Evolutionary conservation across 805 yeast genomes (phyloP).

Genomic region (Lachancea cidri): DNA sequence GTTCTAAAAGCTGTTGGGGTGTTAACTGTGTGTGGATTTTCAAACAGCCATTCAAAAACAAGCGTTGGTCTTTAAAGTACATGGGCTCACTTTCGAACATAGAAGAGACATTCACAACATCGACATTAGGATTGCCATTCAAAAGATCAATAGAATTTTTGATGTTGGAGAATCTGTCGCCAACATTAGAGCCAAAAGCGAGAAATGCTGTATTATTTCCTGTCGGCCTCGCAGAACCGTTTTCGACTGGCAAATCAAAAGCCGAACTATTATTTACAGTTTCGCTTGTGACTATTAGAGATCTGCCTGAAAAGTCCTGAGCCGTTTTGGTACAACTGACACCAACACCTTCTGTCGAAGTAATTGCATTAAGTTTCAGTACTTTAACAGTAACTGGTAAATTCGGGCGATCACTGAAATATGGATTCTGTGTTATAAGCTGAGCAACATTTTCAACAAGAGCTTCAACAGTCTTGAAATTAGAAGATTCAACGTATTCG

Average conservation of each 20-base stretch:
- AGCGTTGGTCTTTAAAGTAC: slow-evolving; percentile 77
- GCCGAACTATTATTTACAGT: neutral
- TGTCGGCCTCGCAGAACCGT: slow-evolving; percentile 1
- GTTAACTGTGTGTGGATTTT: slow-evolving; percentile 53
- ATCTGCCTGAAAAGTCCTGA: slow-evolving; percentile 27
- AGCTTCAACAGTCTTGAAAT: slow-evolving; percentile 91
- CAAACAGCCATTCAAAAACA: slow-evolving; percentile 79
- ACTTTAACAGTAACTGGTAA: slow-evolving; percentile 51
- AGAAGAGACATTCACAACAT: slow-evolving; percentile 61
- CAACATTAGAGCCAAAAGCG: slow-evolving; percentile 89
- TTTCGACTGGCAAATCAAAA: slow-evolving; percentile 35
- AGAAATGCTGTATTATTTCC: slow-evolving; percentile 48
- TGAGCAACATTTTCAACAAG: slow-evolving; percentile 70
- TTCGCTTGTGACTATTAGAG: neutral
- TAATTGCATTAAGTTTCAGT: slow-evolving; percentile 83
- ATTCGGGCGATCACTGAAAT: slow-evolving; percentile 36
- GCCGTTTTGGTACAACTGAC: slow-evolving; percentile 57
- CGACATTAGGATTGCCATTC: slow-evolving; percentile 36
- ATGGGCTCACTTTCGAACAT: slow-evolving; percentile 87
- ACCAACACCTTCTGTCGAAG: slow-evolving; percentile 86
- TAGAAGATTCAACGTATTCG: slow-evolving; percentile 64
- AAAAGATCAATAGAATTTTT: slow-evolving; percentile 43
- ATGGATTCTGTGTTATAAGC: slow-evolving; percentile 40
- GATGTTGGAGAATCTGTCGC: slow-evolving; percentile 64
- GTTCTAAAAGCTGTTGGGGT: slow-evolving; percentile 59